Evolutionary conservation across 306 rosid species (phyloP).

Genomic region (Sophora flavescens): DNA sequence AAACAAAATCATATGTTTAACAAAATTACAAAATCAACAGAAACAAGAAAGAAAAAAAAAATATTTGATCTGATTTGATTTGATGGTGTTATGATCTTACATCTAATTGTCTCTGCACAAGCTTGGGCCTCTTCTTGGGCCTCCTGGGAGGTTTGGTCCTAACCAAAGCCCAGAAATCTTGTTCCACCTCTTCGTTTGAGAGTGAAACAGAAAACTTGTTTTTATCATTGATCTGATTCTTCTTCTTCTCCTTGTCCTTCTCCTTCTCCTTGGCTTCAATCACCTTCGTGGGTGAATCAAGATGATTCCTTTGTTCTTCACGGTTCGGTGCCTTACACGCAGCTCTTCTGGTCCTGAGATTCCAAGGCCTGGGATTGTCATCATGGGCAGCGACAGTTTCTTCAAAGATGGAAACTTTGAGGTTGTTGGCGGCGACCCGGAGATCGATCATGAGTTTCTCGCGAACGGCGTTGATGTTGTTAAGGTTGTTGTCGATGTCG

Average conservation of each 20-base stretch:
- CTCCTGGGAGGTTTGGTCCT: constrained; percentile 45
- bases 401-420: constrained; percentile 49
- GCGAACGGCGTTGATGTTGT: constrained; percentile 44
- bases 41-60: not conserved
- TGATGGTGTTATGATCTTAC: constrained; percentile 39
- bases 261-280: constrained; percentile 13
- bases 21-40: too few relatives aligned
- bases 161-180: constrained; percentile 51
- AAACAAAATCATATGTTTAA: not conserved
- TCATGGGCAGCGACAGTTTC: constrained; percentile 41
- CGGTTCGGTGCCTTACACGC: constrained; percentile 49
- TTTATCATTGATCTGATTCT: not conserved
- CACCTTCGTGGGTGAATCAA: not conserved
- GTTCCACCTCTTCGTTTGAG: constrained; percentile 54
- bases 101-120: constrained; percentile 50
- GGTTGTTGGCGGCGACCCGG: constrained; percentile 49
- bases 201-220: constrained; percentile 45
- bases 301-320: constrained; percentile 27
- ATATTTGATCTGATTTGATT: not conserved
- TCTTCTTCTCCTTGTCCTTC: not conserved
- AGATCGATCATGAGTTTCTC: constrained; percentile 54
- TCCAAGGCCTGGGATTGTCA: constrained; percentile 48
- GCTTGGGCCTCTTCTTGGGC: constrained; percentile 43
- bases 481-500: constrained; percentile 1
- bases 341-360: constrained; percentile 57